These are phyloP conservation scores for Gigaspora rosea DNA, from an alignment of 192 early-diverging fungal genomes.

Conservation along the genomic window DNA sequence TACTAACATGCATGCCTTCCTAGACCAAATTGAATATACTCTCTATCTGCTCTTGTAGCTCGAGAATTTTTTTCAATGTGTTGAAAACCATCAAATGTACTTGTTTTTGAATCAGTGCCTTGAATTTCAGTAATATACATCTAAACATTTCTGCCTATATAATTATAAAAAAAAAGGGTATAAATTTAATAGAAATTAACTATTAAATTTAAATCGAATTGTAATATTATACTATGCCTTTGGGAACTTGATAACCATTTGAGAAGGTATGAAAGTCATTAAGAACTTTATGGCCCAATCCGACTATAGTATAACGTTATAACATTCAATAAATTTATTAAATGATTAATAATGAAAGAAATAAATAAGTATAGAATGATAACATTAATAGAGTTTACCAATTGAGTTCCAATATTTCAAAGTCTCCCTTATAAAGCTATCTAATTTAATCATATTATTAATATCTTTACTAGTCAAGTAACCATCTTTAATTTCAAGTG, in stretches of 20 bases:
- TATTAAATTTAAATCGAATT: neutral
- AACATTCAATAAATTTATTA: too few species aligned
- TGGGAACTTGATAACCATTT: conserved; percentile 9
- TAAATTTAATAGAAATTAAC: neutral
- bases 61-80: neutral
- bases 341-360: too few species aligned
- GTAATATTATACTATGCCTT: neutral
- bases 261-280: neutral
- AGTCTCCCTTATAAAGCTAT: conserved; percentile 11
- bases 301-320: neutral
- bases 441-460: neutral
- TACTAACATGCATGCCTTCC: conserved; percentile 19
- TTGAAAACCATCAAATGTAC: neutral
- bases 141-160: neutral
- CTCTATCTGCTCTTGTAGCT: too few species aligned
- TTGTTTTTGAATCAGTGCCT: neutral
- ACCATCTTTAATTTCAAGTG: neutral
- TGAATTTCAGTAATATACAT: neutral
- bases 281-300: neutral
- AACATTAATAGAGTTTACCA: too few species aligned
- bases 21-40: neutral
- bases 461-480: neutral
- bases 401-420: neutral
- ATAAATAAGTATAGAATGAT: too few species aligned
- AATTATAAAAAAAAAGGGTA: neutral